Evolutionary conservation across 768 basidiomycete genomes (phyloP), one percentile per base, ranked within the genome.

Genomic region (Kwoniella bestiolae): DNA sequence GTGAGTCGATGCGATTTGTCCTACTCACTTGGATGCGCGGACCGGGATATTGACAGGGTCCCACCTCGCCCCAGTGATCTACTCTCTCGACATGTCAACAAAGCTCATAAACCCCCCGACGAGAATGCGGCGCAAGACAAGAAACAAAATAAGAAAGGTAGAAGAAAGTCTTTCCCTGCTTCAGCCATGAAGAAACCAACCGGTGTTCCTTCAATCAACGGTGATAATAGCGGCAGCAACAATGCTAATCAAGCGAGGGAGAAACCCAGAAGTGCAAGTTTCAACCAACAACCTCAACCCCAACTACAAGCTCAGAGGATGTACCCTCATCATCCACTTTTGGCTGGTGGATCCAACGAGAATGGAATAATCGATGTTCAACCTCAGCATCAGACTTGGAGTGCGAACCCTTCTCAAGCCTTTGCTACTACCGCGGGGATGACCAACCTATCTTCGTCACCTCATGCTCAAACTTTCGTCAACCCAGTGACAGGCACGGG

Each of bases 51-150:
- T n/a, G n/a, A n/a, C n/a, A n/a, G n/a, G n/a, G n/a, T n/a, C n/a
- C n/a, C n/a, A n/a, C n/a, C n/a, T n/a, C n/a, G n/a, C n/a, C n/a
- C 6, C 38, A 78, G 76, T 64, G 76, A 80, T 59, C 71, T 80
- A 3, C 73, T 80, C 23, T 79, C 77, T 14, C 67, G 79, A 46
- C 79, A 80, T 60, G 79, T 80, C 53, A 80, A 80, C 67, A 80
- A 80, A 63, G 71, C 79, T 6, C 79, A 80, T 66, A 69, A 68
- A 56, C 56, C 74, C 8, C 69, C 68, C 7, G 75, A 74, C 23
- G 76, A 62, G 45, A 67, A 56, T 52, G 71, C 49, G 26, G 63
- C 57, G 3, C 44, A 41, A 21, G 55, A 65, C 12, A 53, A 66
- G 58, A 76, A 76, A 58, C 34, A 52, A 11, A 47, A 28, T 25